Evolutionary conservation across 306 rosid genomes (phyloP).

Genomic region (Luffa aegyptiaca): DNA sequence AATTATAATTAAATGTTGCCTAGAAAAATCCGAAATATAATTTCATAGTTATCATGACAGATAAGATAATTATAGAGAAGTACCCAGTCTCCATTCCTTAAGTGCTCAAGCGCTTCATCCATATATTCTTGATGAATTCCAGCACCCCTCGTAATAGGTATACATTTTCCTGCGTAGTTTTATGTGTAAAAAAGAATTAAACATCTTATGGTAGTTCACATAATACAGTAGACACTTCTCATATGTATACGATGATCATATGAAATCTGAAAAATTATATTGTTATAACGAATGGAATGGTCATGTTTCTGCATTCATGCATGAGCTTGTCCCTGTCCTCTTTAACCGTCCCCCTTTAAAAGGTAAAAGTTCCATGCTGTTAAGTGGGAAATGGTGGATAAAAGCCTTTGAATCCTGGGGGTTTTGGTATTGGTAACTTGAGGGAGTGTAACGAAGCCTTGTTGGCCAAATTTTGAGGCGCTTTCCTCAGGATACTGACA

Average conservation of each 20-base stretch:
- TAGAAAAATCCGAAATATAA: background rate
- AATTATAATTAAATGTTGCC: background rate
- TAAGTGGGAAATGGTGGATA: background rate
- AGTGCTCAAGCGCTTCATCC: conserved; percentile 74
- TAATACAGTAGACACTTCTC: background rate
- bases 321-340: background rate
- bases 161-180: conserved; percentile 66
- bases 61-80: conserved; percentile 9
- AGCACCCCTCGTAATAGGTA: conserved; percentile 85
- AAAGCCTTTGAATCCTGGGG: background rate
- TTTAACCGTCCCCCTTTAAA: background rate
- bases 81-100: conserved; percentile 84
- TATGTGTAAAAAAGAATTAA: background rate
- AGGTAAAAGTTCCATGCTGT: too few species aligned
- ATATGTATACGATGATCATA: background rate
- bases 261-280: background rate
- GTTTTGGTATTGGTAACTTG: background rate
- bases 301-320: background rate
- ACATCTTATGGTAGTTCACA: background rate
- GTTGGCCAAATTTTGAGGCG: background rate
- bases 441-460: background rate
- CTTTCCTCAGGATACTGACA: background rate
- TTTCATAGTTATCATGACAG: background rate
- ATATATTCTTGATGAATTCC: conserved; percentile 86
- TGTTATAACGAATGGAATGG: background rate